phyloP scores from a whole-genome alignment of 2,329 filamentous ascomycete genomes.

The Botryotinia calthae region DNA sequence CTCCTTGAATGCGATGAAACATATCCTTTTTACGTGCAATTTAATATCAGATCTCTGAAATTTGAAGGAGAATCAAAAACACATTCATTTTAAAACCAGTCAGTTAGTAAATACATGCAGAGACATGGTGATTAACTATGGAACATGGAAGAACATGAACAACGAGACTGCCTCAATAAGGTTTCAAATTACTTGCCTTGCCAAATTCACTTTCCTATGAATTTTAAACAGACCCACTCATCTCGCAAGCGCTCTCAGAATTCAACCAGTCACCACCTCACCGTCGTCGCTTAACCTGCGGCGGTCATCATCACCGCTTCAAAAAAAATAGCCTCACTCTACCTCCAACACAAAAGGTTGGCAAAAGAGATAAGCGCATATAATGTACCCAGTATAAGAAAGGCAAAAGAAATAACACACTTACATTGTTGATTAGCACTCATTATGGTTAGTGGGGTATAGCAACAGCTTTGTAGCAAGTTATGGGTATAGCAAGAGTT shows the following conservation, averaged over 20 bases:
- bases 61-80: neutral
- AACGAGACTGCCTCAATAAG: neutral
- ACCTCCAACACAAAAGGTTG: neutral
- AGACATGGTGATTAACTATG: neutral
- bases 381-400: neutral
- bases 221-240: neutral
- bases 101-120: neutral
- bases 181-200: neutral
- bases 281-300: neutral
- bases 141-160: neutral
- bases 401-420: constrained; percentile 6
- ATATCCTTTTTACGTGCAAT: neutral
- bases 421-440: neutral
- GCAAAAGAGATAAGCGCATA: neutral
- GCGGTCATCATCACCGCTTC: neutral
- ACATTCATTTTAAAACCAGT: neutral
- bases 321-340: neutral
- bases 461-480: neutral
- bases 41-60: too few relatives aligned
- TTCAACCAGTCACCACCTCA: neutral
- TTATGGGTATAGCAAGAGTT: neutral
- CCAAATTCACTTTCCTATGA: neutral
- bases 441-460: neutral
- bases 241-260: neutral
- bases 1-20: neutral